Conservation (phyloP, 2,329 filamentous ascomycete species). For the Zasmidium citrigriseum region DNA sequence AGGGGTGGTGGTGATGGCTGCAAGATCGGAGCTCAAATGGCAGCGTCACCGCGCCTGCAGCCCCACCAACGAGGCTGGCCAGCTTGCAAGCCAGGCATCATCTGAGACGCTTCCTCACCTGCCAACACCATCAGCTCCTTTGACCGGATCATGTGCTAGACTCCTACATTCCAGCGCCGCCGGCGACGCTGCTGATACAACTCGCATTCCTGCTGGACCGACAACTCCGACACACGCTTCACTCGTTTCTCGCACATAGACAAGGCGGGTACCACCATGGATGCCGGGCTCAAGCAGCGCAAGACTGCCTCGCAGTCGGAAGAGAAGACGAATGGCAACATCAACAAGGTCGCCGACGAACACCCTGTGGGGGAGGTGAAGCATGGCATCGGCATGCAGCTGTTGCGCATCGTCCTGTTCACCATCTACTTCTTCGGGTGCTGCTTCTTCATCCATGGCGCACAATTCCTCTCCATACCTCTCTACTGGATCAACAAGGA, state of each 20-base stretch:
- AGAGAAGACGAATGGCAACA: slow-evolving; percentile 2
- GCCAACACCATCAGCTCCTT: neutral
- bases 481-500: slow-evolving; percentile 74
- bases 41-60: neutral
- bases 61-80: neutral
- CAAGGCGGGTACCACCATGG: neutral
- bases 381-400: slow-evolving; percentile 45
- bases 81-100: neutral
- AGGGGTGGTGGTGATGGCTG: neutral
- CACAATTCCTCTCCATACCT: slow-evolving; percentile 72
- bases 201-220: neutral
- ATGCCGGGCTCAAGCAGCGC: slow-evolving; percentile 28
- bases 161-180: slow-evolving; percentile 6
- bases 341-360: slow-evolving; percentile 8
- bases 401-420: slow-evolving; percentile 47
- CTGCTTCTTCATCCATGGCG: slow-evolving; percentile 54
- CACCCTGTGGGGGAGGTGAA: slow-evolving; percentile 39
- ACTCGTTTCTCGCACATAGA: neutral
- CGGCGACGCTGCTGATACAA: slow-evolving; percentile 14
- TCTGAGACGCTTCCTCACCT: neutral
- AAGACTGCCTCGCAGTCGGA: slow-evolving; percentile 17
- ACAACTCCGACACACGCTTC: neutral
- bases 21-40: neutral
- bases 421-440: slow-evolving; percentile 48
- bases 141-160: neutral